Conservation (phyloP, 2,329 filamentous ascomycete genomes). For the Xylaria hypoxylon region DNA sequence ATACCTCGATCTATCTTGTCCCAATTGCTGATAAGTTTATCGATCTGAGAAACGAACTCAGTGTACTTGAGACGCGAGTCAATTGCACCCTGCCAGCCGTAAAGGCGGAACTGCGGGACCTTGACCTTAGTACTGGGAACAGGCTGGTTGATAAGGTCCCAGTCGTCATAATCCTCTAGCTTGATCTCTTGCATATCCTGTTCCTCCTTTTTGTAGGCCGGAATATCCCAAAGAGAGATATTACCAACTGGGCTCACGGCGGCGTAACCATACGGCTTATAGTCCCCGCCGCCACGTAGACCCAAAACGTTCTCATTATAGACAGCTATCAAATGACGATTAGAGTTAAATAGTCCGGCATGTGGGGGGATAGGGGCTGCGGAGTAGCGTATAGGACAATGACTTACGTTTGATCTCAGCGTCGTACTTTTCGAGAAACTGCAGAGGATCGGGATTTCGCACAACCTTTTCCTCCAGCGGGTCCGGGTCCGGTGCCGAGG, state of each 20-base stretch:
- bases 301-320: slow-evolving; percentile 5
- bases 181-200: slow-evolving; percentile 10
- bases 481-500: slow-evolving; percentile 30
- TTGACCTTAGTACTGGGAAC: neutral
- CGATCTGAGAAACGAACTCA: slow-evolving; percentile 35
- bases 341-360: slow-evolving; percentile 4
- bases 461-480: slow-evolving; percentile 16
- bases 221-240: too few species aligned
- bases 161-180: slow-evolving; percentile 20
- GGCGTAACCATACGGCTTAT: too few species aligned
- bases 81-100: slow-evolving; percentile 38
- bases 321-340: slow-evolving; percentile 11
- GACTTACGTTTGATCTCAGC: slow-evolving; percentile 32
- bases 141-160: slow-evolving; percentile 5
- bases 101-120: slow-evolving; percentile 17
- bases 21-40: slow-evolving; percentile 37
- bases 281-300: slow-evolving; percentile 37
- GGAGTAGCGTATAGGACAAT: neutral
- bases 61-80: neutral
- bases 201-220: neutral
- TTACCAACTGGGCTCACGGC: too few species aligned
- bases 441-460: slow-evolving; percentile 36
- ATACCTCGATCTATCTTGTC: slow-evolving; percentile 33
- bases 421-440: slow-evolving; percentile 44
- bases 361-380: neutral